phyloP scores from a whole-genome alignment of 306 rosid species.

The Sphenostylis stenocarpa region DNA sequence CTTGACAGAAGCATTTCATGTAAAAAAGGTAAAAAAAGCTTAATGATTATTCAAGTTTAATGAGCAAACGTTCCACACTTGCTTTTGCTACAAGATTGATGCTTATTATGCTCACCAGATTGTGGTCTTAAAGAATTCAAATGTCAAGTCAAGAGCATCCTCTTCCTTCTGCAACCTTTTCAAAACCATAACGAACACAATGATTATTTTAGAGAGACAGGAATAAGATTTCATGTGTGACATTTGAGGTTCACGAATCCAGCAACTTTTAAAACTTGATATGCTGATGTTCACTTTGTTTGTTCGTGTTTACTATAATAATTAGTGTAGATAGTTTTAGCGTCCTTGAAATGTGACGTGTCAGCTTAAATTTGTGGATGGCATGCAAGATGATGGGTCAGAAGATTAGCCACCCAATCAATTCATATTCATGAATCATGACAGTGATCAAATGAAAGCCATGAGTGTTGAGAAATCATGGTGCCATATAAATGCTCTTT shows the following conservation, averaged over 20 bases:
- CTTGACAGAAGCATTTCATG: neutral
- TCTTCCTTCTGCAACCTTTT: constrained; percentile 5
- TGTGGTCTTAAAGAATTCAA: constrained; percentile 12
- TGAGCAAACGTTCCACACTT: constrained; percentile 22
- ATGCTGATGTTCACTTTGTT: neutral
- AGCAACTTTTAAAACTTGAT: constrained; percentile 16
- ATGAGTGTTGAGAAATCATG: constrained; percentile 21
- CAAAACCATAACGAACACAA: neutral
- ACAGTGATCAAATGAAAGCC: constrained; percentile 1
- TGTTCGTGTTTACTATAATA: neutral
- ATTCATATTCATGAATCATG: constrained; percentile 5
- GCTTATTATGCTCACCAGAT: constrained; percentile 2
- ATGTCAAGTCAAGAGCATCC: neutral
- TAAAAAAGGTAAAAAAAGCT: constrained; percentile 10
- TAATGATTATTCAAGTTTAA: constrained; percentile 32
- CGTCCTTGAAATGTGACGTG: neutral
- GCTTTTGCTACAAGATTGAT: constrained; percentile 32
- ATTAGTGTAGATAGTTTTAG: neutral
- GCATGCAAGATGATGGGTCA: neutral
- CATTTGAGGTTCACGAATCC: constrained; percentile 11
- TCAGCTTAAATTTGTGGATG: neutral
- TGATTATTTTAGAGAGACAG: constrained; percentile 3
- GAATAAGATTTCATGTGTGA: neutral
- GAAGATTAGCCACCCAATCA: constrained; percentile 2
- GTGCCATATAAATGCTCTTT: constrained; percentile 28